Conservation (phyloP, 371 early-diverging fungal genomes). For the Rhizopus delemar region DNA sequence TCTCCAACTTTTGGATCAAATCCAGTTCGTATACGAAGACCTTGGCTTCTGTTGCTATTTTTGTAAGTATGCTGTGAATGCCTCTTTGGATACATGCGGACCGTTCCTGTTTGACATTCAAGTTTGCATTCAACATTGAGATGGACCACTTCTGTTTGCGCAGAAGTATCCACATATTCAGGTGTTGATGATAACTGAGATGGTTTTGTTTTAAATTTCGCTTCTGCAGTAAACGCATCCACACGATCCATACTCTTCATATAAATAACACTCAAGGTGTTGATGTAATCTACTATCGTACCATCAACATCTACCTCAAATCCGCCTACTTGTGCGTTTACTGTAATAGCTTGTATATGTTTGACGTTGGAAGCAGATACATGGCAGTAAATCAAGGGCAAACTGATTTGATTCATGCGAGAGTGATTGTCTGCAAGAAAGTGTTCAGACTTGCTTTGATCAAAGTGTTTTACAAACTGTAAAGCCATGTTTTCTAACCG, state of each 20-base stretch:
- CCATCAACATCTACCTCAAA: constrained; percentile 72
- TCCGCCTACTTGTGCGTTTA: constrained; percentile 68
- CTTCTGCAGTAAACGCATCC: constrained; percentile 46
- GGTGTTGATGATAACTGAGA: constrained; percentile 3
- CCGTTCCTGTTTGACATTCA: constrained; percentile 46
- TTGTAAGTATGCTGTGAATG: constrained; percentile 26
- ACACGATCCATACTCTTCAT: constrained; percentile 60
- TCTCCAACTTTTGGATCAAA: constrained; percentile 27
- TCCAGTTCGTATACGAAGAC: constrained; percentile 17
- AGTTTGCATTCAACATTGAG: constrained; percentile 44
- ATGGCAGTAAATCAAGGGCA: constrained; percentile 62
- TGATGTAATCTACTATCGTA: constrained; percentile 70
- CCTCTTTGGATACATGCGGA: constrained; percentile 59
- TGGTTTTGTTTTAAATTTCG: constrained; percentile 32
- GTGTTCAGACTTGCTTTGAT: constrained; percentile 69
- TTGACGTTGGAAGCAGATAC: constrained; percentile 40
- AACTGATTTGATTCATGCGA: constrained; percentile 66
- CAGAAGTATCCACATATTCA: constrained; percentile 3
- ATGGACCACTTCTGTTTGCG: constrained; percentile 27
- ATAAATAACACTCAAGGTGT: constrained; percentile 67
- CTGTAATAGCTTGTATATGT: constrained; percentile 45
- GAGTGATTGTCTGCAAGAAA: constrained; percentile 68
- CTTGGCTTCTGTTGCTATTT: constrained; percentile 17
- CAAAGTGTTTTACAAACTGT: constrained; percentile 76
- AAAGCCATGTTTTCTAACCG: constrained; percentile 61